Evolutionary conservation across 176 grass and related monocot genomes (phyloP).

Genomic region (Eleusine indica): DNA sequence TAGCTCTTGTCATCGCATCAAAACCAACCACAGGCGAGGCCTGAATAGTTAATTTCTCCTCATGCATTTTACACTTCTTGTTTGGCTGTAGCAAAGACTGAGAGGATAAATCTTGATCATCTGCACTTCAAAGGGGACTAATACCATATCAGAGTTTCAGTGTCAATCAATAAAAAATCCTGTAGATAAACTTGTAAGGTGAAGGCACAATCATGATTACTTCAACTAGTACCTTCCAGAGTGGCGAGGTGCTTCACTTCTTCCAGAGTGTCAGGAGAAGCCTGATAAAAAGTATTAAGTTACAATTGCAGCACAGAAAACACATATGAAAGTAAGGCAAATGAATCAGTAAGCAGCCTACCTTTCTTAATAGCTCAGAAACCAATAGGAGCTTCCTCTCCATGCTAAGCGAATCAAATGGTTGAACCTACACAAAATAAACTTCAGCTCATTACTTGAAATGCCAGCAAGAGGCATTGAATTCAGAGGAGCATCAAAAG

Average conservation of each 20-base stretch:
- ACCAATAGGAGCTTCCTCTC: slow-evolving; percentile 55
- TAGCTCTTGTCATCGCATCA: slow-evolving; percentile 72
- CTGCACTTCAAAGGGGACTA: slow-evolving; percentile 12
- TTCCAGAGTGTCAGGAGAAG: slow-evolving; percentile 52
- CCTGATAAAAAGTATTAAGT: slow-evolving; percentile 35
- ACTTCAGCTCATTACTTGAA: background rate
- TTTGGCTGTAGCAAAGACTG: slow-evolving; percentile 20
- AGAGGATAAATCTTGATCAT: slow-evolving; percentile 42
- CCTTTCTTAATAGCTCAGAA: slow-evolving; percentile 65
- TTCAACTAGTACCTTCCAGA: slow-evolving; percentile 49
- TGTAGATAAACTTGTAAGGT: slow-evolving; percentile 14
- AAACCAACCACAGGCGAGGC: slow-evolving; percentile 63
- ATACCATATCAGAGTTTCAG: slow-evolving; percentile 20
- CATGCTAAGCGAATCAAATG: slow-evolving; percentile 54
- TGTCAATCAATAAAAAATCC: background rate
- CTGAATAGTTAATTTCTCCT: slow-evolving; percentile 31
- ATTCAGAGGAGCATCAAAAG: background rate
- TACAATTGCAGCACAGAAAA: slow-evolving; percentile 26
- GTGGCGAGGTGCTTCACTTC: slow-evolving; percentile 38
- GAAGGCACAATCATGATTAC: slow-evolving; percentile 3
- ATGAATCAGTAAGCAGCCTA: slow-evolving; percentile 26
- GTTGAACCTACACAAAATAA: slow-evolving; percentile 48
- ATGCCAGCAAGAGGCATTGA: background rate
- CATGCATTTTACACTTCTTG: slow-evolving; percentile 43
- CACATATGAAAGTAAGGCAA: slow-evolving; percentile 8